Evolutionary conservation across 768 basidiomycete species (phyloP), one percentile per base, ranked within the genome.

Genomic region (Solioccasus polychromus): DNA sequence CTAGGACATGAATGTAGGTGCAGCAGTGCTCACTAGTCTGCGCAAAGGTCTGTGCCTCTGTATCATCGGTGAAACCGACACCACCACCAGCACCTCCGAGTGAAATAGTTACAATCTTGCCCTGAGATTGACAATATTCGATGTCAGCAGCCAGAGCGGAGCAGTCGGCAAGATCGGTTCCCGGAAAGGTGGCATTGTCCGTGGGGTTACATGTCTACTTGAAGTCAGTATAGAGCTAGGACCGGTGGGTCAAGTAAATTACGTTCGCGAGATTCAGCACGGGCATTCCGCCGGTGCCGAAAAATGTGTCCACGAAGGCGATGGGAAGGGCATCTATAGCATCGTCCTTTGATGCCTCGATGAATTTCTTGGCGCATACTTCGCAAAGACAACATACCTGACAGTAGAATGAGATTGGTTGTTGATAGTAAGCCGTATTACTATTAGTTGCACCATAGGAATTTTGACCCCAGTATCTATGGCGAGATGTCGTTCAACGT

Each of bases 401-500:
- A 61, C 83, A 85, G 60, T 85, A 86, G 58, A 72, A 82, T 5
- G 77, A 75, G 42, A 87, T 67, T 0, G 73, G 66, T 58, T 84
- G 74, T 68, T 86, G 83, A 48, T 67, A 83, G 54, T 81, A 72
- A 24, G 78, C 72, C 1, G 70, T 61, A 47, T 83, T 73, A 18
- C 58, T 58, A 49, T 76, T 70, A 5, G 66, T 69, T 9, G 83
- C 84, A 31, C 85, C 84, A 47, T 84, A 83, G 2, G 85, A 85
- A 53, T 86, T 82, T 62, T 88, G 83, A 47, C 85, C 86, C 82
- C 82, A 86, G 59, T 85, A 85, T 25, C 82, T 83, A 58, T 15
- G 38, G 25, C 18, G 28, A 31, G 22, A 17, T 32, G 35, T 47
- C 23, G 43, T 37, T n/a, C 32, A 31, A 17, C 22, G 41, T 8